These are phyloP conservation scores for Podaxis sp. DNA, from an alignment of 768 basidiomycete genomes.

Conservation along the genomic window DNA sequence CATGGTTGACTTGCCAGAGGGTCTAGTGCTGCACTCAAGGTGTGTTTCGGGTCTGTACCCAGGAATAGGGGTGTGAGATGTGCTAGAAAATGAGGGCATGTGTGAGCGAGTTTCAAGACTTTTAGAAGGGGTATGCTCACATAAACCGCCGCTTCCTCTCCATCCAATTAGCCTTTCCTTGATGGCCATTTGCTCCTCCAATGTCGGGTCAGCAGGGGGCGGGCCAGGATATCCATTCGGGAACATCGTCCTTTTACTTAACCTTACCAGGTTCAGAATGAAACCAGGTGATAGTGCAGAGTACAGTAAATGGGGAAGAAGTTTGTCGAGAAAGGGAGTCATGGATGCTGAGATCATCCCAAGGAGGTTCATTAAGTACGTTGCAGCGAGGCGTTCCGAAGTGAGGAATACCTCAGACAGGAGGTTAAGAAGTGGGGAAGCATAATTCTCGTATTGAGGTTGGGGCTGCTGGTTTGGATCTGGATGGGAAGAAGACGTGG, in stretches of 20 bases:
- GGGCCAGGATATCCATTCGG: slow-evolving; percentile 86
- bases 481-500: slow-evolving; percentile 6
- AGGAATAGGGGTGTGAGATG: slow-evolving; percentile 48
- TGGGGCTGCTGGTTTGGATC: background rate
- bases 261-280: slow-evolving; percentile 48
- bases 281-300: slow-evolving; percentile 45
- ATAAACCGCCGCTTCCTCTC: slow-evolving; percentile 29
- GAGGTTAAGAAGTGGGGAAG: slow-evolving; percentile 37
- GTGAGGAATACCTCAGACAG: slow-evolving; percentile 45
- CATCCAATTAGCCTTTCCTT: slow-evolving; percentile 38
- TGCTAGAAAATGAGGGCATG: slow-evolving; percentile 19
- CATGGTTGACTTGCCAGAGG: slow-evolving; percentile 60
- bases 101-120: background rate
- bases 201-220: slow-evolving; percentile 66
- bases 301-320: slow-evolving; percentile 66
- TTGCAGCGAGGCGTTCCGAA: slow-evolving; percentile 43
- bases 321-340: slow-evolving; percentile 59
- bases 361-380: slow-evolving; percentile 39
- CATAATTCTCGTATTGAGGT: slow-evolving; percentile 31
- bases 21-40: slow-evolving; percentile 53
- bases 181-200: slow-evolving; percentile 67
- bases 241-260: slow-evolving; percentile 71
- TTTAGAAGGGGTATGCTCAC: slow-evolving; percentile 22
- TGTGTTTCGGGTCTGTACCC: slow-evolving; percentile 45
- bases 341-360: slow-evolving; percentile 44